Conservation (phyloP, 164 flowering plant genomes). For the Tetracentron sinense region DNA sequence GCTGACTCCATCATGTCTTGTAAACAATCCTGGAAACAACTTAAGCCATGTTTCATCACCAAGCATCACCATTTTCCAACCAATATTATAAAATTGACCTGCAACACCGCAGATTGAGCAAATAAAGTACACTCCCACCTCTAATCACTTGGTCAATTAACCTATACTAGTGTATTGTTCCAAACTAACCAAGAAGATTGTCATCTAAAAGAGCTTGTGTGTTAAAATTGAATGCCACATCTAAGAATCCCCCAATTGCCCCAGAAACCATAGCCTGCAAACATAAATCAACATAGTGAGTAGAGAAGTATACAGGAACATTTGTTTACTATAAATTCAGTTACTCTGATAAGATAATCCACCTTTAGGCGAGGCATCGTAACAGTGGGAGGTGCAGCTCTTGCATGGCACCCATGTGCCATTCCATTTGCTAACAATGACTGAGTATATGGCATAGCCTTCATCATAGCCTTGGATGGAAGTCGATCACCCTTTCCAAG, state of each 20-base stretch:
- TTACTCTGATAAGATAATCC: background rate
- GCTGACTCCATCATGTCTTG: slow-evolving; percentile 86
- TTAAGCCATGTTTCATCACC: slow-evolving; percentile 99
- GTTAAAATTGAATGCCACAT: slow-evolving; percentile 89
- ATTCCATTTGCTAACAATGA: slow-evolving; percentile 57
- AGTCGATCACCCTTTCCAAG: slow-evolving; percentile 75
- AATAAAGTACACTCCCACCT: background rate
- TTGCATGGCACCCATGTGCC: slow-evolving; percentile 87
- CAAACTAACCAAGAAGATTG: slow-evolving; percentile 76
- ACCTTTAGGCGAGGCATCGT: slow-evolving; percentile 99
- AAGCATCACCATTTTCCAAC: slow-evolving; percentile 91
- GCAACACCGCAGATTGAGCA: slow-evolving; percentile 12
- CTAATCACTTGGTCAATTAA: background rate
- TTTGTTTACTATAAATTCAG: background rate
- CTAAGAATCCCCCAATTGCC: slow-evolving; percentile 86
- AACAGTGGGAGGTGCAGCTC: slow-evolving; percentile 97
- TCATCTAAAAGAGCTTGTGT: slow-evolving; percentile 90
- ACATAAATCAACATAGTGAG: slow-evolving; percentile 8
- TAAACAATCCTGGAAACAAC: slow-evolving; percentile 81
- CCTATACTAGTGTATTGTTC: slow-evolving; percentile 2
- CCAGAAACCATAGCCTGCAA: slow-evolving; percentile 93
- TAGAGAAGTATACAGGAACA: background rate
- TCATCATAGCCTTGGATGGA: slow-evolving; percentile 48
- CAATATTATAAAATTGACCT: slow-evolving; percentile 67
- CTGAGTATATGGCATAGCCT: slow-evolving; percentile 92